A percentile compares a stretch with the other conserved stretches of the same genome.
phyloP scores from a whole-genome alignment of 2,329 filamentous ascomycete species.

The Aspergillus persii region DNA sequence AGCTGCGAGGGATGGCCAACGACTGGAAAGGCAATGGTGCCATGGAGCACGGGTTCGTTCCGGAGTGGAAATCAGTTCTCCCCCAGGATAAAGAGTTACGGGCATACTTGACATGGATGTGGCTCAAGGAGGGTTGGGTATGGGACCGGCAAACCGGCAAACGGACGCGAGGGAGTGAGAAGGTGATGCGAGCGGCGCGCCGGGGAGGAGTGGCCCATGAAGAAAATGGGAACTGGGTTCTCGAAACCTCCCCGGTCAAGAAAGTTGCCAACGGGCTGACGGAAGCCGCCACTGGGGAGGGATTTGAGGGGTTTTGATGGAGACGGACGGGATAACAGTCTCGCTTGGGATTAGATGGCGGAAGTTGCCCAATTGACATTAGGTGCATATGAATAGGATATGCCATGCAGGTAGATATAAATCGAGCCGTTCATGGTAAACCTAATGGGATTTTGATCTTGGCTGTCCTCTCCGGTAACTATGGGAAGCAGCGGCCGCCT shows the following conservation, averaged over 20 bases:
- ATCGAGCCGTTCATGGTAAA: too few relatives aligned
- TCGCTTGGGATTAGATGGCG: not conserved
- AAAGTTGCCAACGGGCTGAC: conserved; percentile 28
- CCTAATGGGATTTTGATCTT: too few relatives aligned
- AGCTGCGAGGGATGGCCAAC: conserved; percentile 62
- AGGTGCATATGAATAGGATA: not conserved
- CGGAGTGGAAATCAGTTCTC: conserved; percentile 86
- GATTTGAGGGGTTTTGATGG: conserved; percentile 5
- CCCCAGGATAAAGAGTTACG: conserved; percentile 86
- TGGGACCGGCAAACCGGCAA: conserved; percentile 73
- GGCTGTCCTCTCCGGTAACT: too few relatives aligned
- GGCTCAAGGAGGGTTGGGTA: conserved; percentile 79
- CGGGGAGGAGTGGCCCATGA: conserved; percentile 44
- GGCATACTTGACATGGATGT: conserved; percentile 85
- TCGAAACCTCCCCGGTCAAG: conserved; percentile 34
- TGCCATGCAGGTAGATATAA: not conserved
- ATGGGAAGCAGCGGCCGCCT: not conserved
- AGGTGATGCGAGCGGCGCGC: conserved; percentile 37
- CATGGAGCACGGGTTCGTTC: conserved; percentile 59
- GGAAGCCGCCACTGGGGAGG: not conserved
- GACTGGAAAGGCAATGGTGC: conserved; percentile 64
- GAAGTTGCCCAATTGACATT: not conserved
- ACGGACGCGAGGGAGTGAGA: conserved; percentile 39
- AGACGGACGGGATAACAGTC: not conserved
- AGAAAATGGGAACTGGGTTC: conserved; percentile 39